Conservation (phyloP, 2,329 filamentous ascomycete species). For the Nemania sp. region DNA sequence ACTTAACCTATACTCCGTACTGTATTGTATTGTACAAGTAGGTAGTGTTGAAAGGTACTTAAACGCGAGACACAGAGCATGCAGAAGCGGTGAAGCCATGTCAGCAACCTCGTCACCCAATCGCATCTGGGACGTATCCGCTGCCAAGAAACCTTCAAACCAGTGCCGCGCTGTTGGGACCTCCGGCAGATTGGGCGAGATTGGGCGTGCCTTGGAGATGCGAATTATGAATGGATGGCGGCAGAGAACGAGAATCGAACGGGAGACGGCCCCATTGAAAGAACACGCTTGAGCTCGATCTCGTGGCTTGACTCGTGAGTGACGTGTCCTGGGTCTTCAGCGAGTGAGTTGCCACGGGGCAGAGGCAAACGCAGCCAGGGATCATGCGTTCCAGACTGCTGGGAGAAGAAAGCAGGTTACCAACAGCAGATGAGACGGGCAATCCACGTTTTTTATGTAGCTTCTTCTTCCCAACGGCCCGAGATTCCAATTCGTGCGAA, state of each 20-base stretch:
- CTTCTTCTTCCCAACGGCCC: neutral
- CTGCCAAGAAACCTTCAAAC: conserved; percentile 8
- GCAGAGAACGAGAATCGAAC: neutral
- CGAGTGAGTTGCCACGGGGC: conserved; percentile 11
- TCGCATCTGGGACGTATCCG: neutral
- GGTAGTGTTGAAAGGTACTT: too few species aligned
- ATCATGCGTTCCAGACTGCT: conserved; percentile 39
- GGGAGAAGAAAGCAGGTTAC: conserved; percentile 21
- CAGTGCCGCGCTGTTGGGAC: conserved; percentile 25
- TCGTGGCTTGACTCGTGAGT: conserved; percentile 13
- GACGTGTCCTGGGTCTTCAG: conserved; percentile 3
- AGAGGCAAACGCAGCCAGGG: conserved; percentile 26
- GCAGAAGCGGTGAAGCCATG: conserved; percentile 20
- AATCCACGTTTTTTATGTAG: neutral
- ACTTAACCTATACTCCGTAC: too few species aligned
- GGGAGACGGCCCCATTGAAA: conserved; percentile 8
- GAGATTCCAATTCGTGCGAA: conserved; percentile 10
- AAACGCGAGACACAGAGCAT: neutral
- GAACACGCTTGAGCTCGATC: conserved; percentile 11
- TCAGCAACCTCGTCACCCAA: conserved; percentile 1
- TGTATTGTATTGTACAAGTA: too few species aligned
- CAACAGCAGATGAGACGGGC: neutral
- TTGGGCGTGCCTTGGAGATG: conserved; percentile 7
- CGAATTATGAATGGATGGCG: conserved; percentile 6
- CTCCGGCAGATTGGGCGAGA: conserved; percentile 11